Base-by-base conservation (phyloP, 2,329 filamentous ascomycete species). In the Colletotrichum tropicicola region DNA sequence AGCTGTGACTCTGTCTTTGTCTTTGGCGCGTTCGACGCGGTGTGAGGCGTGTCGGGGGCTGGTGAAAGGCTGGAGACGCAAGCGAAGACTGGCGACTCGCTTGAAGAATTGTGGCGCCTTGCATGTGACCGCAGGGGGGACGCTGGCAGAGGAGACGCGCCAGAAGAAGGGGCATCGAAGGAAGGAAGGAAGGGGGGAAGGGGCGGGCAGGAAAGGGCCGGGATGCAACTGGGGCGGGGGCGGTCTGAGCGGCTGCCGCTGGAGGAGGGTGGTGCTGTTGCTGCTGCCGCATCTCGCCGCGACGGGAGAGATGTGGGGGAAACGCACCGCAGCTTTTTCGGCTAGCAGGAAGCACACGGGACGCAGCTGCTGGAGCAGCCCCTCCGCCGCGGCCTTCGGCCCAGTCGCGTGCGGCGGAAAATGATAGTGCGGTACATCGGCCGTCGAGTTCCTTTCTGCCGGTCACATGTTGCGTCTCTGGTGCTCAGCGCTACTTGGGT, bases 21-120 rank as follows among this genome's bases (percentile, higher is more conserved):
- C 32, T 51, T 30, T 56, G 52, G 62, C 62, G 62, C 59, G 59
- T 49, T 59, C 43, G 62, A 65, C 62, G 62, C 62, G 60, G 58
- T 65, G 44, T 37, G 58, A 53, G 43, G 62, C 49, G 41, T 51
- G 30, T 49, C 10, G 56, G 61, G 44, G 61, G 61, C 61, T 54
- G 61, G 61, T 61, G 49, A 60, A 44, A 21, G 53, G 12, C n/a
- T 21, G 35, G 49, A 55, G 44, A 28, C 43, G 43, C 15, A 57
- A 53, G 32, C 53, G 35, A 56, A 35, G 39, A 21, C 23, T 19
- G n/a, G 37, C 5, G 48, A 39, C 30, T 41, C 32, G 25, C 13
- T 62, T 65, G 58, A 56, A 65, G 57, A 62, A 62, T 51, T 65
- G 57, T 65, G 62, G 62, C 57, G 62, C 49, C 44, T 37, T 47